Conservation (phyloP, 1,139 yeast genomes). For the Meyerozyma elateridarum region DNA sequence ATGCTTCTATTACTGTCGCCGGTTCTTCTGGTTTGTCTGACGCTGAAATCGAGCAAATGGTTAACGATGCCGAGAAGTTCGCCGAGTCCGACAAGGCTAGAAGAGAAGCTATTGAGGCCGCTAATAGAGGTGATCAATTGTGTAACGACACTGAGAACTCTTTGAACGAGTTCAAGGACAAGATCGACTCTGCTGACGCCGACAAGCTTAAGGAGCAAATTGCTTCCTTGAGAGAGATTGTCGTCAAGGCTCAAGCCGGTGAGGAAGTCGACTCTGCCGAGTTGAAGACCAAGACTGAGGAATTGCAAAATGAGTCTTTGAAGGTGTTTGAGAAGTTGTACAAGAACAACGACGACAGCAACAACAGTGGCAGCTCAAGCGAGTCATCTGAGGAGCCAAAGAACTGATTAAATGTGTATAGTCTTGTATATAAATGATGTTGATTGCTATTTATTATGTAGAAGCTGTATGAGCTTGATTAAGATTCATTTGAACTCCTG, state of each 20-base stretch:
- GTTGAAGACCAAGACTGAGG: slow-evolving; percentile 90
- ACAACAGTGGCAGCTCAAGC: slow-evolving; percentile 18
- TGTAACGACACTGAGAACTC: slow-evolving; percentile 96
- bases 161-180: slow-evolving; percentile 89
- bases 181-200: slow-evolving; percentile 81
- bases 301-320: slow-evolving; percentile 86
- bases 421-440: slow-evolving; percentile 13
- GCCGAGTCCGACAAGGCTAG: slow-evolving; percentile 95
- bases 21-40: slow-evolving; percentile 98
- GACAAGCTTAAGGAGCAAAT: slow-evolving; percentile 81
- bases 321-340: slow-evolving; percentile 94
- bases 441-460: slow-evolving; percentile 1
- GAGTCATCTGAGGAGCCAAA: slow-evolving; percentile 36
- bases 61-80: slow-evolving; percentile 95
- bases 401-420: slow-evolving; percentile 25
- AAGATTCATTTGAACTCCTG: slow-evolving; percentile 15
- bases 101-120: slow-evolving; percentile 88
- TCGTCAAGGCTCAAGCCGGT: slow-evolving; percentile 93
- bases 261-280: slow-evolving; percentile 79
- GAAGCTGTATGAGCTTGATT: slow-evolving; percentile 1
- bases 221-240: slow-evolving; percentile 77
- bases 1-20: slow-evolving; percentile 97
- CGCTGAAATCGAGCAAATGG: slow-evolving; percentile 96
- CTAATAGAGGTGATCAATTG: slow-evolving; percentile 96
- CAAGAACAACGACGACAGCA: slow-evolving; percentile 53